These are phyloP conservation scores for Trapa incisa DNA, from an alignment of 345 rosid genomes.

Conservation along the genomic window DNA sequence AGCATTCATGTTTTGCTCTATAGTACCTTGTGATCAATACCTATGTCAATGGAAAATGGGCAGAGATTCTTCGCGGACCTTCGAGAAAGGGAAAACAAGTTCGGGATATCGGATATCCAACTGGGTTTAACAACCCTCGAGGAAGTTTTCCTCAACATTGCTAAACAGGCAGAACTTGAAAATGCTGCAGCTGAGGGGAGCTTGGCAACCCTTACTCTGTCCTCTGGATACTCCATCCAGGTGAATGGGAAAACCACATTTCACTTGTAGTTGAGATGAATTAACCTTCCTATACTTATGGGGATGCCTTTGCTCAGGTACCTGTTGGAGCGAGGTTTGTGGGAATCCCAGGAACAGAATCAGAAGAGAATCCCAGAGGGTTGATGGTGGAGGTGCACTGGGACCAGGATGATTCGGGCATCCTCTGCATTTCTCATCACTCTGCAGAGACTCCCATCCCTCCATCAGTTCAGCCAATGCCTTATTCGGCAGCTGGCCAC, in stretches of 20 bases:
- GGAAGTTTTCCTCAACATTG: conserved; percentile 94
- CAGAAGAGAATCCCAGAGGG: conserved; percentile 50
- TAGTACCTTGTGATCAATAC: not conserved
- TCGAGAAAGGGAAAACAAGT: conserved; percentile 49
- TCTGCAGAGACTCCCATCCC: conserved; percentile 64
- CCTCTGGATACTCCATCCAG: conserved; percentile 59
- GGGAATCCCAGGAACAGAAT: conserved; percentile 61
- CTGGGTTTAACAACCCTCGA: conserved; percentile 89
- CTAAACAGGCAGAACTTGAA: conserved; percentile 84
- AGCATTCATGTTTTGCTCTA: not conserved
- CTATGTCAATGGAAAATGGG: conserved; percentile 4
- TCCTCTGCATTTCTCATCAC: conserved; percentile 74
- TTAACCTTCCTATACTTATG: not conserved
- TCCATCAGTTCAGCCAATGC: conserved; percentile 17
- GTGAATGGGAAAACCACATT: conserved; percentile 12
- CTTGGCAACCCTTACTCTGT: conserved; percentile 42
- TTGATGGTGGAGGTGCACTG: conserved; percentile 87
- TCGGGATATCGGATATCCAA: conserved; percentile 72
- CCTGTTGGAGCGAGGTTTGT: conserved; percentile 72
- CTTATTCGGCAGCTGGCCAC: conserved; percentile 18
- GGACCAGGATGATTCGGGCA: conserved; percentile 79
- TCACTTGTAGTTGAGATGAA: not conserved
- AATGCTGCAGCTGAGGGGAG: conserved; percentile 70
- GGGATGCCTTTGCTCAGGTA: conserved; percentile 29
- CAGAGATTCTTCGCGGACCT: conserved; percentile 62